Evolutionary conservation across 2,329 filamentous ascomycete genomes (phyloP), one percentile per base, ranked within the genome.

Genomic region (Fusarium avenaceum): DNA sequence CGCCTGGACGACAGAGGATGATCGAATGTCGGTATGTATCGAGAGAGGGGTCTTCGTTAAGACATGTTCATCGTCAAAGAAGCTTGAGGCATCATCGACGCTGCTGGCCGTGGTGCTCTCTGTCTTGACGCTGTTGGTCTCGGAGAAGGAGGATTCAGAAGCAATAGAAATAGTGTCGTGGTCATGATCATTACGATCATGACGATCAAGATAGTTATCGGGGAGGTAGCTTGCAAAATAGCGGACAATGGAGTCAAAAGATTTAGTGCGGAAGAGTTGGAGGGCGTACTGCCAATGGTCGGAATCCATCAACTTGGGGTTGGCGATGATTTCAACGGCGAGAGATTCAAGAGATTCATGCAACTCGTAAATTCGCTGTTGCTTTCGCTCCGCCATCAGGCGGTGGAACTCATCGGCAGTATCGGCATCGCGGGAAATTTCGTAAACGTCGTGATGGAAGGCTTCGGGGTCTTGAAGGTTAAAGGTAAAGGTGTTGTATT

Each of bases 211-310:
- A 60, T 85, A 84, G 63, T 83, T 79, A 13, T 82, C 77, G 26
- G 86, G 86, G 9, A 89, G 82, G 66, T 88, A 88, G 47, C 85
- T 88, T 20, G 85, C 80, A 75, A 87, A 89, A 73, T 86, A 88
- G 66, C 86, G 81, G 64, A 89, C 84, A 63, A 89, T 84, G 19
- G 86, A 88, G 75, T 89, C 86, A 57, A 87, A 83, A 4, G 85
- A 87, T 71, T 81, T 84, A 11, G 86, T 86, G 15, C 86, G 84
- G 73, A 89, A 88, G 55, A 88, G 83, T 73, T 88, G 86, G 28
- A 88, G 74, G 26, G 86, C 86, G 67, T 84, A 78, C 67, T 86
- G 82, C 86, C 86, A 89, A 78, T 88, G 86, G 19, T 86, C 80
- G 47, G 84, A 86, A 58, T 85, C 86, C 77, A 89, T 85, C 67